Conservation (phyloP, 257 asterid species). For the Solanum pennellii region DNA sequence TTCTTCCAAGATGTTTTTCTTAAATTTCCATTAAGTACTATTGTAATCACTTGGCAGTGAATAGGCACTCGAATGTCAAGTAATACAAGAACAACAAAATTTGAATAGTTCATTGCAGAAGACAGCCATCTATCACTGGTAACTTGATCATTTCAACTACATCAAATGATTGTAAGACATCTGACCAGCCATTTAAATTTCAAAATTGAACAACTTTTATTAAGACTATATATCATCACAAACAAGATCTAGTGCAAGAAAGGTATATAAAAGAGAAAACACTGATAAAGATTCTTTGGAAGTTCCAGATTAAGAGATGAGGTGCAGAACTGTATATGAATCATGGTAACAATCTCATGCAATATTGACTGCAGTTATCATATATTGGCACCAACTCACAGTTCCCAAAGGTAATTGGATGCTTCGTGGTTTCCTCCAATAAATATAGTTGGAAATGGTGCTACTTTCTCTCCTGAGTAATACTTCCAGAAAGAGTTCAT, state of each 20-base stretch:
- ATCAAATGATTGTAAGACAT: not conserved
- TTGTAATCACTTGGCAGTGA: not conserved
- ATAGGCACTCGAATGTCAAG: not conserved
- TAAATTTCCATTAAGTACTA: not conserved
- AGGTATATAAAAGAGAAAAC: not conserved
- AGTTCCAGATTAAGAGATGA: not conserved
- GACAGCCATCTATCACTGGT: not conserved
- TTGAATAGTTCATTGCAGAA: not conserved
- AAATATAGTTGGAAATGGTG: conserved; percentile 89
- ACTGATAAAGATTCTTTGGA: not conserved
- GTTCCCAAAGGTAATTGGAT: conserved; percentile 91
- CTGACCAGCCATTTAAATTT: not conserved
- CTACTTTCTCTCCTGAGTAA: conserved; percentile 89
- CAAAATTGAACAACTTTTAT: not conserved
- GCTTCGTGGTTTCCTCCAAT: conserved; percentile 98
- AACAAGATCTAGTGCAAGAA: not conserved
- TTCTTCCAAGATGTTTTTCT: not conserved
- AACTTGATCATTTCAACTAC: not conserved
- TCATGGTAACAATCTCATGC: not conserved
- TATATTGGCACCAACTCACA: conserved; percentile 38
- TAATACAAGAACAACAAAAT: not conserved
- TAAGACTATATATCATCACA: not conserved
- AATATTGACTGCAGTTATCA: not conserved
- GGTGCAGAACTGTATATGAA: not conserved
- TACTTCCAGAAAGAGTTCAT: conserved; percentile 95